Evolutionary conservation across 257 asterid genomes (phyloP), one percentile per base, ranked within the genome.

Genomic region (Avicennia marina): DNA sequence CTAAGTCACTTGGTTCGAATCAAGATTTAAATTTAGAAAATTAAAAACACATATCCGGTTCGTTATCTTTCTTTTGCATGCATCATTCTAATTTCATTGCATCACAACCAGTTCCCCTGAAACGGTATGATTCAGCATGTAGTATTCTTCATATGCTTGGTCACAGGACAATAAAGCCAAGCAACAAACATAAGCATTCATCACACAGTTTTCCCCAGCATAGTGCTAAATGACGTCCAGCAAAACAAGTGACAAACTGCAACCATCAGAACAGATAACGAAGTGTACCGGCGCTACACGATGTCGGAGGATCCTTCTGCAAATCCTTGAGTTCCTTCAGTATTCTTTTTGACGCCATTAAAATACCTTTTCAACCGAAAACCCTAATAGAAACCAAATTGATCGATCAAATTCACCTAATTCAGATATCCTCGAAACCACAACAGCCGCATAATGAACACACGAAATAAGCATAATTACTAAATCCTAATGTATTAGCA

Each of bases 261-360:
- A 51, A 31, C 15, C 21, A 22, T 16, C 49, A 26, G 9, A 51
- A 43, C 3, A 46, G 13, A 20, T 1, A 21, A 29, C 4, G 15
- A 60, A 47, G 56, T 20, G 56, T 58, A 77, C 80, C 83, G 31
- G 83, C 83, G 46, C 80, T 77, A 48, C 83, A 77, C 13, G 83
- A 73, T 50, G 83, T 77, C 60, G 83, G 83, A 56, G 83, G 83
- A 53, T 77, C 83, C 67, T 65, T 77, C 68, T 77, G 83, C 69
- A 77, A 57, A 66, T 77, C 83, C 79, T 76, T 76, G 62, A 76
- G 75, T 70, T 76, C 82, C 71, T 76, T 76, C 74, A 72, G 64
- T 52, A 77, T 77, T 69, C 83, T 67, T 60, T 74, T 78, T 64
- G 84, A 73, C 42, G 80, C 80, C 80, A 66, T 75, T 12, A 38